Evolutionary conservation across 192 early-diverging fungal genomes (phyloP).

Genomic region (Backusella luteola): DNA sequence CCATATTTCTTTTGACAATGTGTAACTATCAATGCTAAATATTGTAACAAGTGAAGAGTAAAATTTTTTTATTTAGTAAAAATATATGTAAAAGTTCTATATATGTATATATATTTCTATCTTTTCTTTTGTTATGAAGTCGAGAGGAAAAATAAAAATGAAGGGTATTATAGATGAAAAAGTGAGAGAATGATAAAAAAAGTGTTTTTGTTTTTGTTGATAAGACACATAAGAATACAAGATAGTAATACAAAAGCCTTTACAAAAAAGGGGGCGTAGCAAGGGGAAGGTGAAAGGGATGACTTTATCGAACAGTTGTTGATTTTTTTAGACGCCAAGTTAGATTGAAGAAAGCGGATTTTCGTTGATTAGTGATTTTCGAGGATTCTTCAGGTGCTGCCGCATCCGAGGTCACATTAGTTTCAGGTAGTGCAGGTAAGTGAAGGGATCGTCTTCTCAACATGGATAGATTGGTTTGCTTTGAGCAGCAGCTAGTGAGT

Average conservation of each 20-base stretch:
- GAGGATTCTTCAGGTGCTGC: background rate
- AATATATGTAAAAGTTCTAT: background rate
- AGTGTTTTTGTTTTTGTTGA: background rate
- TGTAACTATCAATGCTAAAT: background rate
- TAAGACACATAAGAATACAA: background rate
- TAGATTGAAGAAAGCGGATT: background rate
- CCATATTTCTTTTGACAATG: background rate
- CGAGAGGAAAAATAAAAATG: background rate
- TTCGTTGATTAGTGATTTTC: background rate
- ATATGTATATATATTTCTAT: background rate
- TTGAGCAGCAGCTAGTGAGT: background rate
- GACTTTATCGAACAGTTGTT: background rate
- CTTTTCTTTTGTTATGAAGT: background rate
- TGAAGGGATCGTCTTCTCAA: constrained; percentile 6
- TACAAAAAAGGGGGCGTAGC: background rate
- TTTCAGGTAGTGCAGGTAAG: constrained; percentile 1
- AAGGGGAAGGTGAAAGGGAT: background rate
- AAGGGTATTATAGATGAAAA: background rate
- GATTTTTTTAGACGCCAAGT: constrained; percentile 9
- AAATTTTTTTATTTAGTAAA: background rate
- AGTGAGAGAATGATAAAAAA: background rate
- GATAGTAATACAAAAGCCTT: constrained; percentile 1
- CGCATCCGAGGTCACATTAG: background rate
- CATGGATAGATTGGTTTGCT: constrained; percentile 2
- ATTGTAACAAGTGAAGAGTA: background rate